Evolutionary conservation across 1,139 yeast species (phyloP), one percentile per base, ranked within the genome.

Genomic region (Wickerhamiella pararugosa): DNA sequence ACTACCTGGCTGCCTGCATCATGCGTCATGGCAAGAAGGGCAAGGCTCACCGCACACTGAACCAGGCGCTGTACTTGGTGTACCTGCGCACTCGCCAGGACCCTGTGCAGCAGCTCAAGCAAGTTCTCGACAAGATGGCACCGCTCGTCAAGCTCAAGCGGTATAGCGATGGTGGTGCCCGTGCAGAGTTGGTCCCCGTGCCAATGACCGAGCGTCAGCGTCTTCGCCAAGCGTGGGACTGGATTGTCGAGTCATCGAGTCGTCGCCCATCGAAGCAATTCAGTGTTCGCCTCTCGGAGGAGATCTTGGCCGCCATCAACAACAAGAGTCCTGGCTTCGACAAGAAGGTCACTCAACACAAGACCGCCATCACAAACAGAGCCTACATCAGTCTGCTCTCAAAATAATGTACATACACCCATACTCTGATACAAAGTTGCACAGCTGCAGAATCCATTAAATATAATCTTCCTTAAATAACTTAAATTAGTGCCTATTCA

Each of bases 1-100:
- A 78, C 42, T 81, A 81, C 52, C 73, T 90, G 53, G 77, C 83
- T 44, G 84, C 87, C 59, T 71, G 86, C 64, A 76, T 90, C 47
- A 92, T 92, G 98, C 76, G 84, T 57, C 78, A 83, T 56, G 99
- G 99, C 40, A 77, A 79, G 60, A 90, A 87, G 60, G 75, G 84
- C 43, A 66, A 70, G 43, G 96, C 98, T 1, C 80, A 79, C 57
- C 79, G 72, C 53, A 68, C 71, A 43, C 70, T 92, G 48, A 72
- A 79, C 44, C 73, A 79, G 57, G 94, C 96, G 1, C 67, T 90
- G 44, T 86, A 86, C 56, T 67, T 87, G 44, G 79, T 90, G 10
- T 76, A 81, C 61, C 66, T 83, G 52, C 75, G 76, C 54, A 68
- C 77, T 25, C 71, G 92, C 62, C 54, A 64, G 50, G 84, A 83